Evolutionary conservation across 208 protist genomes (phyloP), one percentile per base, ranked within the genome.

Genomic region (Acanthamoeba culbertsoni): DNA sequence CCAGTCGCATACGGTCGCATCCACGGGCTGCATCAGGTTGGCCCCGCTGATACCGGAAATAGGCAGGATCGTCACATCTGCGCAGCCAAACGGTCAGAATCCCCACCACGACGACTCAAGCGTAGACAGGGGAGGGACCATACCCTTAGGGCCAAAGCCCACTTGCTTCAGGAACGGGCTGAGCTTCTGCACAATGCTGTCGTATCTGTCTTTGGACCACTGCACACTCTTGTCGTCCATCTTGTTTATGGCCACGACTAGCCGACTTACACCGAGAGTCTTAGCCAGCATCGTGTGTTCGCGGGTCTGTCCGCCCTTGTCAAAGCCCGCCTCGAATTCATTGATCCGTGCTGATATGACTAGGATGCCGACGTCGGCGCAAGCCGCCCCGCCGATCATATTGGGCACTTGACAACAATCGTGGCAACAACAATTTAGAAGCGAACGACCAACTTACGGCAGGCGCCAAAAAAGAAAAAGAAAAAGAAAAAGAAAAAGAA

Each of bases 291-390:
- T 98, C 16, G 99, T 98, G 96, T 99, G 99, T 97, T 99, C 99
- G 46, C 99, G 97, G 4, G 99, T 99, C 97, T 99, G 99, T 35
- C 99, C 99, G 86, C 98, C 99, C 71, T 97, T 98, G 68, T 99
- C 99, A 93, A 99, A 99, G 46, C 99, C 99, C 18, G 99, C 98
- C 95, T 99, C 99, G 96, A 99, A 99, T 97, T 99, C 99, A 88
- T 99, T 99, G 68, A 98, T 99, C 84, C 99, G 98, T 42, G 99
- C 99, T 33, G 98, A 99, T 95, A 99, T 99, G 82, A 99, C 96
- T 0, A 99, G 97, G 31, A 99, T 98, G 93, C 97, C 99, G 35
- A 99, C 97, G 96, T 99, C 99, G 0, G 99, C 99, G 96, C 99
- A 99, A 18, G 98, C 97, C 1, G 99, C 99, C 86, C 99, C 99